Conservation (phyloP, 140 eudicot genomes). For the Anethum foeniculum region DNA sequence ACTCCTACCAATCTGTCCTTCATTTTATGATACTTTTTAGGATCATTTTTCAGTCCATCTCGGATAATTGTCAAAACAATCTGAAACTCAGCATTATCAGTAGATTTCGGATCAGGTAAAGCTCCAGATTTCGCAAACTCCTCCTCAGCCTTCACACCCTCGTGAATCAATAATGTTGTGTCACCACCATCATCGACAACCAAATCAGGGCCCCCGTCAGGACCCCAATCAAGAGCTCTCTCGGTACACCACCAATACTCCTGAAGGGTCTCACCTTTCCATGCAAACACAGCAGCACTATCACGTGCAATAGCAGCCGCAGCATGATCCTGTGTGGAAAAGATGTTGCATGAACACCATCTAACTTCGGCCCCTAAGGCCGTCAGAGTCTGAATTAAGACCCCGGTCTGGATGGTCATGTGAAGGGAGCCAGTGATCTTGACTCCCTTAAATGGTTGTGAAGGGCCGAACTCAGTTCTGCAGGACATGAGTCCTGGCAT, state of each 20-base stretch:
- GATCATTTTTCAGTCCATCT: constrained; percentile 43
- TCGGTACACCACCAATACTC: constrained; percentile 82
- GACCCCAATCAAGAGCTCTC: constrained; percentile 59
- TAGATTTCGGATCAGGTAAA: constrained; percentile 45
- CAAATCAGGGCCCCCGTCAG: constrained; percentile 54
- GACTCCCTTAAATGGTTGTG: constrained; percentile 85
- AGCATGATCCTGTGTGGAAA: constrained; percentile 93
- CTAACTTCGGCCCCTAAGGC: constrained; percentile 85
- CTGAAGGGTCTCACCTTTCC: constrained; percentile 79
- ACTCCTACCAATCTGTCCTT: constrained; percentile 63
- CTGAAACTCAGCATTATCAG: constrained; percentile 57
- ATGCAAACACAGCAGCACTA: constrained; percentile 70
- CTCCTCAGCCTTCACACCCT: constrained; percentile 67
- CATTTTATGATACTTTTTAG: constrained; percentile 57
- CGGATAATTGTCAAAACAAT: constrained; percentile 43
- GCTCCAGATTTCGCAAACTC: constrained; percentile 45
- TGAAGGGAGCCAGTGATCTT: constrained; percentile 79
- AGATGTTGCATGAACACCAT: constrained; percentile 94
- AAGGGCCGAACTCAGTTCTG: constrained; percentile 67
- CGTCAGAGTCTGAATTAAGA: constrained; percentile 72
- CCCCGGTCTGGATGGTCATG: constrained; percentile 91
- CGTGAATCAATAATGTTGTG: constrained; percentile 56
- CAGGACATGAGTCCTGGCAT: constrained; percentile 95
- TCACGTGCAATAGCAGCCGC: constrained; percentile 77
- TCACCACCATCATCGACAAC: constrained; percentile 66